These are phyloP conservation scores for Selaginella tamariscina DNA, from an alignment of 75 land plant species.

Conservation along the genomic window DNA sequence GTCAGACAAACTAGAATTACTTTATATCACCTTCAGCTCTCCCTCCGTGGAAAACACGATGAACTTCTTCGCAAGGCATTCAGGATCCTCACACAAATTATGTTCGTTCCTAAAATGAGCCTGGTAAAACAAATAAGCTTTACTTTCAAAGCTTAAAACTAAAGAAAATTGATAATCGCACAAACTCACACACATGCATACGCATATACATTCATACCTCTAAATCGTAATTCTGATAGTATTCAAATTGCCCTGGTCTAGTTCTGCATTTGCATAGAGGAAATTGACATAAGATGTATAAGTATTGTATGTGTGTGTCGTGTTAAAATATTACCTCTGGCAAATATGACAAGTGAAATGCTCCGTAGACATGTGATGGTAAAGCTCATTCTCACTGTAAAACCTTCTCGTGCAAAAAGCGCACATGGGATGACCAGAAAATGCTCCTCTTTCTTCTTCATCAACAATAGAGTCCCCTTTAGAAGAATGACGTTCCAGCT, in stretches of 20 bases:
- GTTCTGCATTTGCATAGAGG: slow-evolving; percentile 38
- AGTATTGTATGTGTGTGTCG: no score
- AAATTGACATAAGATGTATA: background rate
- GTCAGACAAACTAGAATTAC: background rate
- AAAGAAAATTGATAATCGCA: no score
- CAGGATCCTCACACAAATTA: slow-evolving; percentile 77
- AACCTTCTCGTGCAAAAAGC: slow-evolving; percentile 76
- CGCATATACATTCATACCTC: slow-evolving; percentile 54
- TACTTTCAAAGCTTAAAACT: no score
- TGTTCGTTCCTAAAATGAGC: slow-evolving; percentile 68
- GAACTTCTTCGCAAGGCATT: slow-evolving; percentile 88
- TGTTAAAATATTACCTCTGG: slow-evolving; percentile 71
- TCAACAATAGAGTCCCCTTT: slow-evolving; percentile 87
- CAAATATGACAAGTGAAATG: slow-evolving; percentile 96
- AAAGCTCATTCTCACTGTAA: slow-evolving; percentile 95
- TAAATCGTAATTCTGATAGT: slow-evolving; percentile 81
- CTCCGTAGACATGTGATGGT: slow-evolving; percentile 87
- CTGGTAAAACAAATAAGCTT: slow-evolving; percentile 21
- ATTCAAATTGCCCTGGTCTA: slow-evolving; percentile 87
- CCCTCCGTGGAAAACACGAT: slow-evolving; percentile 72
- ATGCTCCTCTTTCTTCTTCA: slow-evolving; percentile 85
- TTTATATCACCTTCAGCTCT: slow-evolving; percentile 62
- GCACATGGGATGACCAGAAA: slow-evolving; percentile 83
- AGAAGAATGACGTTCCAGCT: slow-evolving; percentile 58
- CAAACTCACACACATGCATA: no score